Evolutionary conservation across 768 basidiomycete genomes (phyloP), one percentile per base, ranked within the genome.

Genomic region (Tephrocybe sp.): DNA sequence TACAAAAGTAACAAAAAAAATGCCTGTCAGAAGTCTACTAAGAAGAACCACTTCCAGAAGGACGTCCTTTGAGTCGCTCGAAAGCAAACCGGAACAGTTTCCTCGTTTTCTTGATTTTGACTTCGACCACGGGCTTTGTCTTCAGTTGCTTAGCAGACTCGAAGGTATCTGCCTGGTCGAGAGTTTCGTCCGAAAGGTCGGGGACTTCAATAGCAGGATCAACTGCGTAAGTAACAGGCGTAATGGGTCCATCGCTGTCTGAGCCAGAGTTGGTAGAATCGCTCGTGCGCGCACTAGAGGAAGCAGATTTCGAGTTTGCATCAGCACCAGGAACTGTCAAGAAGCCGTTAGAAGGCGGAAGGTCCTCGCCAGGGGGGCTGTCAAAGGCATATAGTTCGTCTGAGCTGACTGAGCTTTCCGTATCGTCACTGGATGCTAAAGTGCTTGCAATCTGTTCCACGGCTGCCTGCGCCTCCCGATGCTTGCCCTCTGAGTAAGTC

Each of bases 211-310:
- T 61, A 29, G 64, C 62, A 30, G 72, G 73, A 41, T 75, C 72
- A 9, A 65, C 56, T 15, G 78, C 59, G 43, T 64, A 59, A 12
- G 73, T 71, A 33, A 68, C 70, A 38, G 79, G 79, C 10, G 79
- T 82, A 50, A 75, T 69, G 21, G 76, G 78, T 24, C 75, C 76
- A 46, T 66, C 68, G 48, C 73, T 76, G n/a, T 69, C 69, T 24
- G 64, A 59, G 15, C 58, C 64, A 9, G 70, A 68, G 38, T 54
- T 53, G 19, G 59, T 64, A n/a, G 63, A 64, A 23, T 43, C 60
- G 36, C 59, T 61, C 29, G 58, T 52, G 15, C 57, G 45, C 13
- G 50, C 52, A 19, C 41, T 48, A 37, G 58, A 53, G 19, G 53
- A 46, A 18, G 31, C 47, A n/a, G 55, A 54, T 7, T 15, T 47